These are phyloP conservation scores for Tinospora cordifolia DNA, from an alignment of 164 flowering plant species.

Conservation along the genomic window DNA sequence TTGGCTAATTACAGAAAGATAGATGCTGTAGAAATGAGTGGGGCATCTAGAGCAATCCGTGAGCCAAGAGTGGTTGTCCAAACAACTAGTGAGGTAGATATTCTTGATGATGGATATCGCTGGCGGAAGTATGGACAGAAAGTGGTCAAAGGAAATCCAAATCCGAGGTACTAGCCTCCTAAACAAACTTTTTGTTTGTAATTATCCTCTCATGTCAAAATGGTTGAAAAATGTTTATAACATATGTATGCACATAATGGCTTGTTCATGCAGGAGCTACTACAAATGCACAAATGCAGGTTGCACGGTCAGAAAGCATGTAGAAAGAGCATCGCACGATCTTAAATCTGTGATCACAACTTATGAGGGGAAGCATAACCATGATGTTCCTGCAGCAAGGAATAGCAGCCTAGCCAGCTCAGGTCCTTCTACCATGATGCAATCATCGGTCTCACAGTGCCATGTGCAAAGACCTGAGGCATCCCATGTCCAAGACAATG, in stretches of 20 bases:
- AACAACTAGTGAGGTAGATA: constrained; percentile 91
- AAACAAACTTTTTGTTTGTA: not conserved
- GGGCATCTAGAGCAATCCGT: constrained; percentile 73
- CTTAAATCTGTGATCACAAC: constrained; percentile 87
- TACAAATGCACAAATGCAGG: constrained; percentile 90
- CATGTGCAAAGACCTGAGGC: constrained; percentile 48
- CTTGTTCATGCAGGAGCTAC: constrained; percentile 64
- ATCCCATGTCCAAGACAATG: constrained; percentile 35
- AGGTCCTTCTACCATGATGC: constrained; percentile 18
- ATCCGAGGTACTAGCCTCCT: constrained; percentile 60
- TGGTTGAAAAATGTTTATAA: not conserved
- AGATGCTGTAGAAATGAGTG: constrained; percentile 64
- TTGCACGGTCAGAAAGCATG: constrained; percentile 83
- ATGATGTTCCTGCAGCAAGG: constrained; percentile 88
- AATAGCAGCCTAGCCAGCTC: constrained; percentile 65
- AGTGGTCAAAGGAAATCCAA: constrained; percentile 95
- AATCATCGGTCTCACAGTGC: constrained; percentile 28
- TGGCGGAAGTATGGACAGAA: constrained; percentile 97
- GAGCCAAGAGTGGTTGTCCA: constrained; percentile 97
- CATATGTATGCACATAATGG: not conserved
- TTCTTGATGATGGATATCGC: constrained; percentile 88
- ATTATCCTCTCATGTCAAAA: not conserved
- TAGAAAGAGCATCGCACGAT: constrained; percentile 87
- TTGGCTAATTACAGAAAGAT: constrained; percentile 43
- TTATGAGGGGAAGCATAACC: constrained; percentile 91